phyloP scores from a whole-genome alignment of 345 rosid species.

The Trapa incisa region DNA sequence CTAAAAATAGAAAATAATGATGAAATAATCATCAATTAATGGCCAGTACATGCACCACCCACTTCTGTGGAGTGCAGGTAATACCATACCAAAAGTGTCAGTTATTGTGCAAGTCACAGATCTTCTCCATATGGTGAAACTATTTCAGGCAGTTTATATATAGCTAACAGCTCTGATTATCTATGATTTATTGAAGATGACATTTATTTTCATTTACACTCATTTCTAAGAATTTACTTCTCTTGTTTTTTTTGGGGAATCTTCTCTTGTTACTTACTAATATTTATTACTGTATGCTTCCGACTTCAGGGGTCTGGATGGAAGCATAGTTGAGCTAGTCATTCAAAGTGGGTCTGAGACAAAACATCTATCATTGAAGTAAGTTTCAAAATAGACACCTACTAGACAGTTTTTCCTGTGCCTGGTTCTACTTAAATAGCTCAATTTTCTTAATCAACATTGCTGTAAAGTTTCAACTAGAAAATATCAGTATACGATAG shows the following conservation, averaged over 20 bases:
- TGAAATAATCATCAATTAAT: no score
- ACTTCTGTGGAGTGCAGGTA: not conserved
- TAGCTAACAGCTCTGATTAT: not conserved
- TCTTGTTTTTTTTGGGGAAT: not conserved
- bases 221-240: not conserved
- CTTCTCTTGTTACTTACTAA: not conserved
- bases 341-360: slow-evolving; percentile 62
- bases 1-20: not conserved
- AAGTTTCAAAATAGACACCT: slow-evolving; percentile 7
- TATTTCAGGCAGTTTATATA: not conserved
- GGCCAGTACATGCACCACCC: not conserved
- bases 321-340: slow-evolving; percentile 71
- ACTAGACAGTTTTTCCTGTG: not conserved
- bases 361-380: slow-evolving; percentile 61
- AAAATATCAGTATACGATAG: not conserved
- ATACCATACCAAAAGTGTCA: not conserved
- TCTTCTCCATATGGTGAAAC: not conserved
- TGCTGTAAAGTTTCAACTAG: not conserved
- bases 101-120: not conserved
- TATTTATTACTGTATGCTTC: not conserved
- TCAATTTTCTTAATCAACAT: not conserved
- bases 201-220: not conserved
- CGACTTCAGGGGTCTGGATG: slow-evolving; percentile 80
- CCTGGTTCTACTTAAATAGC: not conserved
- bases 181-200: slow-evolving; percentile 3